These are phyloP conservation scores for Penicillium fuscoglaucum DNA, from an alignment of 2,329 filamentous ascomycete genomes.

Conservation along the genomic window DNA sequence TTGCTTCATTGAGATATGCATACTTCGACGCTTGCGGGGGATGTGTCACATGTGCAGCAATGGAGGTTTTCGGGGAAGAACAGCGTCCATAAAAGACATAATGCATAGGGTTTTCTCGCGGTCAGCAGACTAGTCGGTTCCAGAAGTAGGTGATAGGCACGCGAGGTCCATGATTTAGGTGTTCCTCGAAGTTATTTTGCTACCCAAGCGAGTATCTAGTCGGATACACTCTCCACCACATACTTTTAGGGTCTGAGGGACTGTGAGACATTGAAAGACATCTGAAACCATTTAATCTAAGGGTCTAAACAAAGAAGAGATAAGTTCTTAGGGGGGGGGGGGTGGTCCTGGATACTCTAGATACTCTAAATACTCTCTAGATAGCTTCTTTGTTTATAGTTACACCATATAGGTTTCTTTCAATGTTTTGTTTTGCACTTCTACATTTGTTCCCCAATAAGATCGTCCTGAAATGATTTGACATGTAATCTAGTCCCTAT, in stretches of 20 bases:
- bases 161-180: background rate
- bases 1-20: background rate
- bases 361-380: background rate
- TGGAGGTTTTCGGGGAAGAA: background rate
- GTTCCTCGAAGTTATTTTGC: background rate
- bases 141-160: background rate
- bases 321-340: background rate
- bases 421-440: background rate
- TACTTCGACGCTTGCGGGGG: constrained; percentile 4
- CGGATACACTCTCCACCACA: background rate
- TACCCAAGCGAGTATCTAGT: background rate
- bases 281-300: background rate
- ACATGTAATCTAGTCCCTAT: no score
- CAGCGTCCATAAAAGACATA: background rate
- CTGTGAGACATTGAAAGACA: background rate
- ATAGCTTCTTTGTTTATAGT: background rate
- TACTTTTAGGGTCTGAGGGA: background rate
- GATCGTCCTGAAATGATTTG: background rate
- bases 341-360: background rate
- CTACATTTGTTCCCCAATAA: background rate
- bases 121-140: no score
- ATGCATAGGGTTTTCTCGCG: background rate
- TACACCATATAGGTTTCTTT: background rate
- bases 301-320: background rate
- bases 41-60: background rate